Base-by-base conservation (phyloP, 352 stramenopile genomes). In the Phytophthora macrochlamydospora region DNA sequence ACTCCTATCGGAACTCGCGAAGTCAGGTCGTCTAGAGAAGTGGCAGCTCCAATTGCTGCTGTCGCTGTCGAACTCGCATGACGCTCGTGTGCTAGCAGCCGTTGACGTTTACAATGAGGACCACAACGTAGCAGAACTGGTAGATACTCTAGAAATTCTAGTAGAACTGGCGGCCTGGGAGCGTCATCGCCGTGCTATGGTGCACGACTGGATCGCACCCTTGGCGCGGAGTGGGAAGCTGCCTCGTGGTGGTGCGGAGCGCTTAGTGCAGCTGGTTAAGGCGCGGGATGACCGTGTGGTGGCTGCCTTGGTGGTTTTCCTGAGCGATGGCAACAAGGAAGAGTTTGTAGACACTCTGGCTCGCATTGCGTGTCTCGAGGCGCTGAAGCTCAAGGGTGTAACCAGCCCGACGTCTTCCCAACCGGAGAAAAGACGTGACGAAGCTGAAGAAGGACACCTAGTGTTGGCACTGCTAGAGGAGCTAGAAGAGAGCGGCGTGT, bases 331-430 rank as follows among this genome's bases (percentile, higher is more conserved):
- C 18, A 24, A 24, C 18, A 24, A 24, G 28, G 78, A 81, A 5
- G 83, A 92, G 51, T 92, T 94, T 52, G 63, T 72, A 5, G 83
- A 92, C 46, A 87, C 82, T 13, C 65, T 94, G 3, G 42, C 57
- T 14, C 85, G 79, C 1, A 76, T 92, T 40, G 74, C 76, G 5
- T 66, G 65, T 12, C 52, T 92, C 1, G 72, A 78, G 56, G 51
- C 51, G 24, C 62, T 57, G 28, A 69, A 70, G 29, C 28, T 65
- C 29, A 56, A 67, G 11, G 48, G 62, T 18, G 38, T 67, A 33
- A 33, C 32, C 29, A 11, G 35, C 62, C 30, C 28, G 35, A 29
- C 42, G 35, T 3, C 53, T 12, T 51, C 18, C 28, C 37, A 68
- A 53, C 40, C n/a, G 13, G 50, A 62, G 4, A 37, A 13, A 13